phyloP scores from a whole-genome alignment of 31 red algal species.

The Endocladia muricata region DNA sequence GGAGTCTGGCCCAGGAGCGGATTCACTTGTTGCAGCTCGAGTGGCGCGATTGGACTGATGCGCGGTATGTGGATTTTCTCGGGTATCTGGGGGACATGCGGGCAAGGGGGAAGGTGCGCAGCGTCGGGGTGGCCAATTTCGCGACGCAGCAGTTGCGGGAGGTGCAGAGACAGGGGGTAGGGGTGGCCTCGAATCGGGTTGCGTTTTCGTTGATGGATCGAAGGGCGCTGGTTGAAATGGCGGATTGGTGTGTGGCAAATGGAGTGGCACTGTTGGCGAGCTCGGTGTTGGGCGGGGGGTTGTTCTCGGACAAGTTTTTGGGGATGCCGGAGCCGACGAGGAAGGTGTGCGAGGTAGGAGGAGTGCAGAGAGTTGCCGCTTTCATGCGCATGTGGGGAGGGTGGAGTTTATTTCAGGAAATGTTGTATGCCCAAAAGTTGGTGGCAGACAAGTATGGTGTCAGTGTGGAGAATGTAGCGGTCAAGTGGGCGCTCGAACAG shows the following conservation, averaged over 20 bases:
- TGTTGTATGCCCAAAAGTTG: conserved; percentile 53
- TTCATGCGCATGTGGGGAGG: conserved; percentile 59
- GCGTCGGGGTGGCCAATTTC: conserved; percentile 55
- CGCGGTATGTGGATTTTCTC: conserved; percentile 43
- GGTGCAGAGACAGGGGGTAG: conserved; percentile 25
- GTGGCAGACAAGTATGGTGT: conserved; percentile 61
- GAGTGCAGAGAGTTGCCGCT: conserved; percentile 15
- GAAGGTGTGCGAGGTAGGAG: conserved; percentile 14
- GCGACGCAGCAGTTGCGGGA: conserved; percentile 37
- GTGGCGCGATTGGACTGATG: conserved; percentile 51
- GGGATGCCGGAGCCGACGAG: conserved; percentile 54
- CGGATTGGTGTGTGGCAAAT: conserved; percentile 22
- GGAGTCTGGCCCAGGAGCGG: conserved; percentile 24
- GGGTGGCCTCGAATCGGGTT: conserved; percentile 51
- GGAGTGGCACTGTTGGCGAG: conserved; percentile 29
- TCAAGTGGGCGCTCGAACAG: conserved; percentile 53
- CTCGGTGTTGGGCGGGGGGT: conserved; percentile 19
- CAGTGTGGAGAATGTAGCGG: conserved; percentile 63
- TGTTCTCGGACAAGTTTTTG: conserved; percentile 44
- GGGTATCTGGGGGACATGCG: conserved; percentile 32
- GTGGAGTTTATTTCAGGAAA: conserved; percentile 67
- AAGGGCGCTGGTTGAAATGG: conserved; percentile 50
- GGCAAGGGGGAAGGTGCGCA: conserved; percentile 35
- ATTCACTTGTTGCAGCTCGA: conserved; percentile 58
- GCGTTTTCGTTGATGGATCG: conserved; percentile 43